A percentile compares a stretch with the other conserved stretches of the same genome.
Evolutionary conservation across 2,329 filamentous ascomycete species (phyloP).

Genomic region (Fusarium zealandicum): DNA sequence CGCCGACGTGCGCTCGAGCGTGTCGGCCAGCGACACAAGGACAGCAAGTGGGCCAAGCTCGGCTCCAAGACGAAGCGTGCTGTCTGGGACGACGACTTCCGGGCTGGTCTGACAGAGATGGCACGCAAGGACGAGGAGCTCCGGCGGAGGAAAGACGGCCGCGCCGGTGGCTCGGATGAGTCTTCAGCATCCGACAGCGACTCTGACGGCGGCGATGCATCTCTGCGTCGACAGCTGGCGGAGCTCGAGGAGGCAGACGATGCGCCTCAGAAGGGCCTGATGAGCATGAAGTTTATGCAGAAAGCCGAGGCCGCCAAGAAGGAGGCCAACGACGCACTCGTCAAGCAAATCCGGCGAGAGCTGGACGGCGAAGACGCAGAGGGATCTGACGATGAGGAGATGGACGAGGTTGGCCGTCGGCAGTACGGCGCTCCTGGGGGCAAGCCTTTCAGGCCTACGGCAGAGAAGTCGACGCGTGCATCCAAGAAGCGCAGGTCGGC

Average conservation of each 20-base stretch:
- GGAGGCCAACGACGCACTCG: conserved; percentile 80
- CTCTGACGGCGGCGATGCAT: conserved; percentile 64
- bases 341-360: conserved; percentile 73
- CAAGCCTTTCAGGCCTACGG: conserved; percentile 43
- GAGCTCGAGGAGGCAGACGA: conserved; percentile 56
- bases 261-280: conserved; percentile 70
- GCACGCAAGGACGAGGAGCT: conserved; percentile 84
- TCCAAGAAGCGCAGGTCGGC: conserved; percentile 41
- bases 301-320: conserved; percentile 82
- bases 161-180: conserved; percentile 57
- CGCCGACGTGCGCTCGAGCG: conserved; percentile 81
- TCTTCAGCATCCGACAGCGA: conserved; percentile 62
- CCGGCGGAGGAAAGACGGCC: conserved; percentile 79
- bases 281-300: conserved; percentile 93
- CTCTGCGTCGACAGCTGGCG: conserved; percentile 56
- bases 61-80: conserved; percentile 80
- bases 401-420: conserved; percentile 70
- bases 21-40: conserved; percentile 83
- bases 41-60: conserved; percentile 92
- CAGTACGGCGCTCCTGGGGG: conserved; percentile 64
- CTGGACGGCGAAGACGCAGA: conserved; percentile 68
- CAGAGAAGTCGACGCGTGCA: conserved; percentile 41
- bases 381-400: conserved; percentile 60
- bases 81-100: conserved; percentile 88
- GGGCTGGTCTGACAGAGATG: conserved; percentile 79